These are phyloP conservation scores for Protomyces lactucae-debilis DNA, from an alignment of 1,139 yeast species.

Conservation along the genomic window DNA sequence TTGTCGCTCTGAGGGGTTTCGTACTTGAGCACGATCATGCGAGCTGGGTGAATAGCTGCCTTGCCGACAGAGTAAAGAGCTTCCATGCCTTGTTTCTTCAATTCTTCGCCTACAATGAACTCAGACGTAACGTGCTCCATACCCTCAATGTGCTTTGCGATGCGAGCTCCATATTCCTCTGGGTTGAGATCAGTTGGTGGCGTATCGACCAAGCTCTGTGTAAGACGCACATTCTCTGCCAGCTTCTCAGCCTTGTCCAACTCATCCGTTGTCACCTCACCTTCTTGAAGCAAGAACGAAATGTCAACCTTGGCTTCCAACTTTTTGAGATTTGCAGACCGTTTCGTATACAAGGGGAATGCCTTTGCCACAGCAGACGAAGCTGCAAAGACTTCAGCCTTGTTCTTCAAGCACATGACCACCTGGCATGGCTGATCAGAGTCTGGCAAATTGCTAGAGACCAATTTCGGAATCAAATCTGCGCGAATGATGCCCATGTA, in stretches of 20 bases:
- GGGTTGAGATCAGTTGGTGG: constrained; percentile 13
- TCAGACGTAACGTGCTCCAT: constrained; percentile 5
- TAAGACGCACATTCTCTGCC: constrained; percentile 2
- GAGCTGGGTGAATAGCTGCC: constrained; percentile 17
- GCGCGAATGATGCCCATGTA: constrained; percentile 4
- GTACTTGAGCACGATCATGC: constrained; percentile 4
- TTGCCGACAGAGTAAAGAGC: constrained; percentile 16
- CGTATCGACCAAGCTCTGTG: constrained; percentile 4
- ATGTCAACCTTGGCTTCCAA: background rate
- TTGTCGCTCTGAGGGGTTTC: background rate
- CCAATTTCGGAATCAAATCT: background rate
- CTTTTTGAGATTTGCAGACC: constrained; percentile 2
- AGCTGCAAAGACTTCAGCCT: constrained; percentile 8
- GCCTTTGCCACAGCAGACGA: constrained; percentile 15
- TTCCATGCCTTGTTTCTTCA: constrained; percentile 2
- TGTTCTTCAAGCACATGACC: constrained; percentile 4
- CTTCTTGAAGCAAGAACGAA: constrained; percentile 5
- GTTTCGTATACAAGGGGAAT: constrained; percentile 5
- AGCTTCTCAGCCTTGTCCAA: background rate
- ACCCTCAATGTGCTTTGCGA: background rate
- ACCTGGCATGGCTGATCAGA: constrained; percentile 11
- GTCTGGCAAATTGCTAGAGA: background rate
- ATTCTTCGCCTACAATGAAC: constrained; percentile 8
- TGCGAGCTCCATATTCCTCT: background rate
- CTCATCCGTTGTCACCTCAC: background rate